Percentiles rank a stretch among this genome's conserved stretches.
Evolutionary conservation across 116 monocot species (phyloP).

Genomic region (Phalaenopsis hybrid): DNA sequence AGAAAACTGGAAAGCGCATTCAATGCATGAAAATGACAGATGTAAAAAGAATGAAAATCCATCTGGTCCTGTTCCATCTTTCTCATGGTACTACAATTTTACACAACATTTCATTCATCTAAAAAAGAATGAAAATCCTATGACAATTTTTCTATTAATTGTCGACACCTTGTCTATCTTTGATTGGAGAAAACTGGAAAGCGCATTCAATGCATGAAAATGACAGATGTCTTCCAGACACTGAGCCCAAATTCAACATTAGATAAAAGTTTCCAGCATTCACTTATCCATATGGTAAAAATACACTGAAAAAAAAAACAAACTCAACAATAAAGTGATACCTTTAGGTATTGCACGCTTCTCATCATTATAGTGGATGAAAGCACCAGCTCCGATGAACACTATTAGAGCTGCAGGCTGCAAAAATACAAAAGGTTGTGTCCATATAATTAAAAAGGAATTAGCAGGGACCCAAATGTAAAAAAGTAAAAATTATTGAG

Average conservation of each 20-base stretch:
- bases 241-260: background rate
- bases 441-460: background rate
- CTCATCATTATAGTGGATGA: slow-evolving; percentile 59
- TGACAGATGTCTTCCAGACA: background rate
- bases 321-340: slow-evolving; percentile 7
- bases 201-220: background rate
- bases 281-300: background rate
- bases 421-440: slow-evolving; percentile 12
- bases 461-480: background rate
- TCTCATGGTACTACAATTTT: too few relatives aligned
- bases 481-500: background rate
- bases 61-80: too few relatives aligned
- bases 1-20: background rate
- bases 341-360: slow-evolving; percentile 54
- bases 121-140: too few relatives aligned
- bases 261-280: background rate
- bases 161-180: background rate
- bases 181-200: background rate
- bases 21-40: background rate
- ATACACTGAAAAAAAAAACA: background rate
- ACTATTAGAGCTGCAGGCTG: slow-evolving; percentile 51
- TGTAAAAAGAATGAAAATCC: too few relatives aligned
- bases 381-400: slow-evolving; percentile 39
- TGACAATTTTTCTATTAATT: background rate
- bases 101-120: too few relatives aligned